A percentile compares a stretch with the other conserved stretches of the same genome.
Conservation (phyloP, 2,329 filamentous ascomycete species). For the Diaporthe capsici region DNA sequence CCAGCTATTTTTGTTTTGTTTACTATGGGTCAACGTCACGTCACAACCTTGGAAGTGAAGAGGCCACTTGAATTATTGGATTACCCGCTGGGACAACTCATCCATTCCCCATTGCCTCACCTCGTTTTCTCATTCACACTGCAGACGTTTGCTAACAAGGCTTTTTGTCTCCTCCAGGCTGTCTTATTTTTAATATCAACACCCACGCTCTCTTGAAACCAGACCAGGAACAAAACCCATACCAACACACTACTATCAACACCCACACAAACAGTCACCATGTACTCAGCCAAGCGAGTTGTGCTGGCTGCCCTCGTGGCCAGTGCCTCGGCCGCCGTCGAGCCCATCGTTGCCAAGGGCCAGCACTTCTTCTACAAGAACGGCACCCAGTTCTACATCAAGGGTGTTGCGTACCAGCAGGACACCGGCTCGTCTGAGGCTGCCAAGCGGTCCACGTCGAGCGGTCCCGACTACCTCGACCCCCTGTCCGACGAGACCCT, state of each 20-base stretch:
- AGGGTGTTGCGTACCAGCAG: constrained; percentile 95
- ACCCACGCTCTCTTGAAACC: constrained; percentile 30
- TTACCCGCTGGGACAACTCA: not conserved
- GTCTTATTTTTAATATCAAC: constrained; percentile 34
- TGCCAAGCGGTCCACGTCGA: constrained; percentile 63
- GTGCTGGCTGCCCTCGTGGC: constrained; percentile 39
- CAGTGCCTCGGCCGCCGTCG: constrained; percentile 33
- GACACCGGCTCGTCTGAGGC: constrained; percentile 64
- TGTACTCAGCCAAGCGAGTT: constrained; percentile 41
- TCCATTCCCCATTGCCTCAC: not conserved
- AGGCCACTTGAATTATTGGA: not conserved
- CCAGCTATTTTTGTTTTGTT: constrained; percentile 22
- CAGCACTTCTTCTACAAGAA: constrained; percentile 84
- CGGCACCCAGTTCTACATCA: constrained; percentile 80
- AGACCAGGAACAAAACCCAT: not conserved
- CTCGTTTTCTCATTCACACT: not conserved
- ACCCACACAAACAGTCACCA: not conserved
- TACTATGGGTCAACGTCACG: constrained; percentile 15
- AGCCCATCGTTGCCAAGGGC: constrained; percentile 42
- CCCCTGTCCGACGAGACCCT: constrained; percentile 79
- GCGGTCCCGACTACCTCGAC: constrained; percentile 76
- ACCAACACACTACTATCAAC: not conserved
- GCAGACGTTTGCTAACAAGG: constrained; percentile 27
- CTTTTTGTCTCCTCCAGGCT: constrained; percentile 10
- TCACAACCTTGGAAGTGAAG: not conserved